phyloP scores from a whole-genome alignment of 306 rosid species.

The Elaeagnus macrophylla region DNA sequence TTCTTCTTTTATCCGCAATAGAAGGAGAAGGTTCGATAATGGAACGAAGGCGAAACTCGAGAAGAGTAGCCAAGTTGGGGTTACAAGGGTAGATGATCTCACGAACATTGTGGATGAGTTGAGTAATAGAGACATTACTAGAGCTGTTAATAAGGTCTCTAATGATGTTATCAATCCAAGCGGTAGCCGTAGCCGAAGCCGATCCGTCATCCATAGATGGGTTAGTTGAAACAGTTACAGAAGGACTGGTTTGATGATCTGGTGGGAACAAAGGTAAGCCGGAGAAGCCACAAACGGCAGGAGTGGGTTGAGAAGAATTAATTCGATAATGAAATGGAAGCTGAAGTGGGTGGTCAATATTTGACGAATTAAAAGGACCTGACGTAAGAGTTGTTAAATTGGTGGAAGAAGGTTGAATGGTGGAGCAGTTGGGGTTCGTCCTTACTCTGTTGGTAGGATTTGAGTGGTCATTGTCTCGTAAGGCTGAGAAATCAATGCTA shows the following conservation, averaged over 20 bases:
- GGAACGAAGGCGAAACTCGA: conserved; percentile 73
- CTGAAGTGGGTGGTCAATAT: conserved; percentile 19
- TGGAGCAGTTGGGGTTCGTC: conserved; percentile 72
- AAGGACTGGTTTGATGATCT: no score
- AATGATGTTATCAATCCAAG: conserved; percentile 82
- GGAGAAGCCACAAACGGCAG: conserved; percentile 79
- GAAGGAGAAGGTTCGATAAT: conserved; percentile 24
- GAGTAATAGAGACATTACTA: conserved; percentile 68
- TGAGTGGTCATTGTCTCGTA: conserved; percentile 1
- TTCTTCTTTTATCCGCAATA: no score
- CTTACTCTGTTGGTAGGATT: background rate
- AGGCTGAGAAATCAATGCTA: background rate
- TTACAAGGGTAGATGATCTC: conserved; percentile 92
- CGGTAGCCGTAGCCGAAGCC: conserved; percentile 57
- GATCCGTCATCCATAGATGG: conserved; percentile 57
- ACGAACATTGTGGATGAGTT: conserved; percentile 76
- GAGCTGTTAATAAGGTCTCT: conserved; percentile 86
- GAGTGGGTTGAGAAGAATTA: conserved; percentile 10
- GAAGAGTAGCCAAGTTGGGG: conserved; percentile 79
- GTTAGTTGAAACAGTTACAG: background rate
- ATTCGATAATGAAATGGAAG: conserved; percentile 15
- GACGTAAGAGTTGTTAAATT: conserved; percentile 43
- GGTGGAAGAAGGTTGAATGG: conserved; percentile 34
- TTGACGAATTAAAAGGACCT: conserved; percentile 18
- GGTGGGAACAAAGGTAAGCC: conserved; percentile 84